Conservation (phyloP, 257 asterid species). For the Dorcoceras hygrometricum region DNA sequence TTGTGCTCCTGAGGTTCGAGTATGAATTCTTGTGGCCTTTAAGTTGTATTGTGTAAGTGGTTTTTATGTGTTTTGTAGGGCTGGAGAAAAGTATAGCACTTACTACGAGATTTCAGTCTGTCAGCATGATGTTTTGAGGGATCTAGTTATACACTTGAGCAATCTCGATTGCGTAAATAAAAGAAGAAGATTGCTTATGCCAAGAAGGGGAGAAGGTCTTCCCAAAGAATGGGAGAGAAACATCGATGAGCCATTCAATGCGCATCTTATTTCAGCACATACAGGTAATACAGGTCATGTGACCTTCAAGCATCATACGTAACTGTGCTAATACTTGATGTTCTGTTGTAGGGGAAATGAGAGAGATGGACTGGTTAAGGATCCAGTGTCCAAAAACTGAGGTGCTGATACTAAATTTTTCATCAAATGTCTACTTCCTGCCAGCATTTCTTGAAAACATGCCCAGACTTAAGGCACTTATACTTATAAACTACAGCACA, state of each 20-base stretch:
- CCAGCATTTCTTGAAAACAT: slow-evolving; percentile 74
- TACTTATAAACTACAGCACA: slow-evolving; percentile 61
- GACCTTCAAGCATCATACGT: not conserved
- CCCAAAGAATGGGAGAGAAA: slow-evolving; percentile 92
- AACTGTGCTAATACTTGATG: not conserved
- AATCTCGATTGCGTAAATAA: slow-evolving; percentile 47
- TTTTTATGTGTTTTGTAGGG: slow-evolving; percentile 38
- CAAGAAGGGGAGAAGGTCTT: slow-evolving; percentile 64
- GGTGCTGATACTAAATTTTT: slow-evolving; percentile 75
- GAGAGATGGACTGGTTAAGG: slow-evolving; percentile 64
- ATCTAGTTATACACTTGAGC: slow-evolving; percentile 73
- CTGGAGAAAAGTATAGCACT: slow-evolving; percentile 82
- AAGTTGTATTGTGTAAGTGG: not conserved
- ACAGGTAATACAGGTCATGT: slow-evolving; percentile 86
- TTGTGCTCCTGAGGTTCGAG: slow-evolving; percentile 20
- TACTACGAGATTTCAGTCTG: slow-evolving; percentile 79
- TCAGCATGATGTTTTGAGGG: slow-evolving; percentile 88
- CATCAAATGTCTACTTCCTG: slow-evolving; percentile 55
- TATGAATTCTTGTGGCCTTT: not conserved
- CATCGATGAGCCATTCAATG: slow-evolving; percentile 62
- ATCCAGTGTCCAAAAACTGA: slow-evolving; percentile 88
- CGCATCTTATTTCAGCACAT: slow-evolving; percentile 75
- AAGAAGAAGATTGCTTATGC: slow-evolving; percentile 72
- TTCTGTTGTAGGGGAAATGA: slow-evolving; percentile 59
- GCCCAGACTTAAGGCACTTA: slow-evolving; percentile 77